phyloP scores from a whole-genome alignment of 2,329 filamentous ascomycete species.

The Emergomyces pasteurianus region DNA sequence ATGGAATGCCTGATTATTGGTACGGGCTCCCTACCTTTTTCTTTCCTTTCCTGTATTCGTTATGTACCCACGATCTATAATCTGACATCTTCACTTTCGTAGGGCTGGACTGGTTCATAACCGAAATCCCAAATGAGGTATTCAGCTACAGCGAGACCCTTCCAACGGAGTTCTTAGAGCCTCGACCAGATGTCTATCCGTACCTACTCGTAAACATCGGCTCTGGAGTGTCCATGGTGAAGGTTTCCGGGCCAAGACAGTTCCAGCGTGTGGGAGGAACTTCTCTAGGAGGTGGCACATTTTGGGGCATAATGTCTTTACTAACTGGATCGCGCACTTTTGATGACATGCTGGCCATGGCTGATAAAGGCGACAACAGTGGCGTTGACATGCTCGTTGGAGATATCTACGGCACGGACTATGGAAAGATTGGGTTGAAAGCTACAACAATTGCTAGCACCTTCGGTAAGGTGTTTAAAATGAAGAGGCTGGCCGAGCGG shows the following conservation, averaged over 20 bases:
- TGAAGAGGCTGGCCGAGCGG: slow-evolving; percentile 73
- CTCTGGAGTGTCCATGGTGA: slow-evolving; percentile 92
- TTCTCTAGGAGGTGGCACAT: slow-evolving; percentile 87
- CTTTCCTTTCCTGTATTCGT: neutral
- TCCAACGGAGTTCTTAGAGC: slow-evolving; percentile 77
- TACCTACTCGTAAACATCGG: slow-evolving; percentile 98
- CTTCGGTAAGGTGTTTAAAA: slow-evolving; percentile 91
- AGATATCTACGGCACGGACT: slow-evolving; percentile 94
- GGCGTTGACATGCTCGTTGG: slow-evolving; percentile 94
- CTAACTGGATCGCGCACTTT: slow-evolving; percentile 92
- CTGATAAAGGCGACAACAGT: slow-evolving; percentile 81
- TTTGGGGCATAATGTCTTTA: slow-evolving; percentile 87
- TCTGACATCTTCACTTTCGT: slow-evolving; percentile 6
- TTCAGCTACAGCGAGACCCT: slow-evolving; percentile 90
- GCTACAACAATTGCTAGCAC: slow-evolving; percentile 90
- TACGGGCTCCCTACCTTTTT: slow-evolving; percentile 28
- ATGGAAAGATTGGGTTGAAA: slow-evolving; percentile 91
- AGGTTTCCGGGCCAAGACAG: slow-evolving; percentile 77
- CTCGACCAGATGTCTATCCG: slow-evolving; percentile 75
- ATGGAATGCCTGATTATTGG: slow-evolving; percentile 98
- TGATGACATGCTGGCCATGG: slow-evolving; percentile 91
- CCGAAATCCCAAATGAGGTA: slow-evolving; percentile 90
- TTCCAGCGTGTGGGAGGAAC: slow-evolving; percentile 90
- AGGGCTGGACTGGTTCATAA: slow-evolving; percentile 98
- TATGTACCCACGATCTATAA: neutral